Conservation (phyloP, 305 asterid genomes). For the Vinca major region DNA sequence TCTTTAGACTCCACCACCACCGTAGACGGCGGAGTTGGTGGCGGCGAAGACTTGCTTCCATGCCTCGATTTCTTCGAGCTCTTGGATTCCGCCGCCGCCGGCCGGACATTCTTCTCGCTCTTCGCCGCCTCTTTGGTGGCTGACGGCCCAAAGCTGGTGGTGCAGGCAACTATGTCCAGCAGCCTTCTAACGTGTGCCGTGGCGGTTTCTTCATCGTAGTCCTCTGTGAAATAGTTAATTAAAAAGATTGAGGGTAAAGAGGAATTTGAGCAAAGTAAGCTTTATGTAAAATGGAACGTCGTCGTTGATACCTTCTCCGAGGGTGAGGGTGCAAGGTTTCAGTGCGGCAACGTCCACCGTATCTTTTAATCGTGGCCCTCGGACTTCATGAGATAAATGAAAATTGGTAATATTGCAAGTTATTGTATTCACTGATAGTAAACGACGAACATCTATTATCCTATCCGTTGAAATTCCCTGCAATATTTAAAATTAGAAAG, state of each 20-base stretch:
- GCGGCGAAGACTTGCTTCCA: slow-evolving; percentile 35
- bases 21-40: slow-evolving; percentile 23
- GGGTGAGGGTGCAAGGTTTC: slow-evolving; percentile 78
- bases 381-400: slow-evolving; percentile 80
- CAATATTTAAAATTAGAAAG: not conserved
- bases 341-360: slow-evolving; percentile 91
- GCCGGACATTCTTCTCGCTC: slow-evolving; percentile 37
- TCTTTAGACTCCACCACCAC: slow-evolving; percentile 29
- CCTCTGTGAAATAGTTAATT: slow-evolving; percentile 43
- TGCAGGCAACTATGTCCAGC: slow-evolving; percentile 74
- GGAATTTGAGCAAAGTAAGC: not conserved
- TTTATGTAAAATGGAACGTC: slow-evolving; percentile 13
- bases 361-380: slow-evolving; percentile 88
- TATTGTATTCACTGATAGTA: slow-evolving; percentile 40
- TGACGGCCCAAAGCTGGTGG: slow-evolving; percentile 82
- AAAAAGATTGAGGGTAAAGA: slow-evolving; percentile 20
- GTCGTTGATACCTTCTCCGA: slow-evolving; percentile 60
- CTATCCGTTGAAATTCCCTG: slow-evolving; percentile 94
- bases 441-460: slow-evolving; percentile 62
- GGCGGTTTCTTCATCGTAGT: slow-evolving; percentile 72
- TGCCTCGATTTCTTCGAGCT: slow-evolving; percentile 45
- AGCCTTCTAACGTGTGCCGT: slow-evolving; percentile 82
- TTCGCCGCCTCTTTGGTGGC: slow-evolving; percentile 22
- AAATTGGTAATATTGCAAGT: slow-evolving; percentile 67
- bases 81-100: slow-evolving; percentile 39